phyloP scores from a whole-genome alignment of 2,329 filamentous ascomycete genomes.

The Apiospora koreana region DNA sequence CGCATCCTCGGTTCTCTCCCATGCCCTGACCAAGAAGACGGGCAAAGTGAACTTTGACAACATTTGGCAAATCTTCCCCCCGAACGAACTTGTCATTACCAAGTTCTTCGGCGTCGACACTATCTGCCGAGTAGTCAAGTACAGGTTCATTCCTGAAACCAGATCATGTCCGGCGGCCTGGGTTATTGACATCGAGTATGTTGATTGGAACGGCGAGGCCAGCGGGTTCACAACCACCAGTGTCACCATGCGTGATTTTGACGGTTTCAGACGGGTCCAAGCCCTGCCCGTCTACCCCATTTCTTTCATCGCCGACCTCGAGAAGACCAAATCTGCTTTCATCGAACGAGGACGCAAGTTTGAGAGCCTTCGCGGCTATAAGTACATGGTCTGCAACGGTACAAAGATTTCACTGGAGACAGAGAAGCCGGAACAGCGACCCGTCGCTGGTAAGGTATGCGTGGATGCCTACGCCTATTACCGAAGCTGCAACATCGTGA shows the following conservation, averaged over 20 bases:
- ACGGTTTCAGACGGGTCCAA: conserved; percentile 27
- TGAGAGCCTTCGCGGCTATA: conserved; percentile 34
- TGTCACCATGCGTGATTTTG: conserved; percentile 28
- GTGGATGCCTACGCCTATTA: conserved; percentile 40
- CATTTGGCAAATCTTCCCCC: conserved; percentile 39
- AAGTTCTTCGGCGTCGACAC: conserved; percentile 36
- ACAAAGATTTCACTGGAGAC: conserved; percentile 31
- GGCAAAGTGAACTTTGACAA: conserved; percentile 32
- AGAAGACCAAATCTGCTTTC: conserved; percentile 25
- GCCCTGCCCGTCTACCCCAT: conserved; percentile 33
- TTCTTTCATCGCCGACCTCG: conserved; percentile 24
- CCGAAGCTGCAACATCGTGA: conserved; percentile 29
- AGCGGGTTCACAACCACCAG: conserved; percentile 29
- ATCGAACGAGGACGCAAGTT: conserved; percentile 35
- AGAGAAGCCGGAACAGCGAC: conserved; percentile 24
- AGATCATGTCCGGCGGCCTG: conserved; percentile 20
- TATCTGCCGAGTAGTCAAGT: conserved; percentile 35
- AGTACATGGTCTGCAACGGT: conserved; percentile 30
- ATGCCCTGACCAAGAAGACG: conserved; percentile 27
- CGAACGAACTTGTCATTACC: conserved; percentile 32
- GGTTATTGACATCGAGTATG: conserved; percentile 33
- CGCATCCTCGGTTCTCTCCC: conserved; percentile 25
- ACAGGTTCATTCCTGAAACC: conserved; percentile 17
- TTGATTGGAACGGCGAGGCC: conserved; percentile 37
- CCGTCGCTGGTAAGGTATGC: conserved; percentile 33